phyloP scores from a whole-genome alignment of 2,329 filamentous ascomycete genomes.

The Claviceps lovelessii region DNA sequence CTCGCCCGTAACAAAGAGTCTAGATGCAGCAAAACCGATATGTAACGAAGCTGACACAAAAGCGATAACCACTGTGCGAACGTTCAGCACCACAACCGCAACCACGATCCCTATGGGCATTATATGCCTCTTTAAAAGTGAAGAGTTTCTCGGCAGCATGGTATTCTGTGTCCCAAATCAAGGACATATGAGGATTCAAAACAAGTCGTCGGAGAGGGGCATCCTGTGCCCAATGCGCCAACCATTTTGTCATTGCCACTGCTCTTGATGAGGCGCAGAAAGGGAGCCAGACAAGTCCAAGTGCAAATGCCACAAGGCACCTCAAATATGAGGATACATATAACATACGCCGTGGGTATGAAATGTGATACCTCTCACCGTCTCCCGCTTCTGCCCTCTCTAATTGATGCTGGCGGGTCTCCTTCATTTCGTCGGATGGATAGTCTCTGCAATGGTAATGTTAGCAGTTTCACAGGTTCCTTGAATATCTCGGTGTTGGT shows the following conservation, averaged over 20 bases:
- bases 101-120: neutral
- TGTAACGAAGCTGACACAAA: neutral
- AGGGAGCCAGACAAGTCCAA: neutral
- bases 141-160: neutral
- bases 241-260: neutral
- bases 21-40: neutral
- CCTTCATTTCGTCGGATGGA: neutral
- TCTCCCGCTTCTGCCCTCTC: neutral
- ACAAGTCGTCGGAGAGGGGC: neutral
- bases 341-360: neutral
- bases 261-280: neutral
- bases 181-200: neutral
- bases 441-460: neutral
- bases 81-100: neutral
- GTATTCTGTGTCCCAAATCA: neutral
- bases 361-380: neutral
- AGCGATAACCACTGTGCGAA: neutral
- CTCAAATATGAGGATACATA: too few species aligned
- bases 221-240: neutral
- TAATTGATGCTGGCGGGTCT: neutral
- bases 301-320: neutral
- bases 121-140: neutral
- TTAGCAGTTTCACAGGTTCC: neutral
- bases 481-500: neutral
- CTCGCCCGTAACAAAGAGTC: too few species aligned